phyloP scores from a whole-genome alignment of 345 rosid species.

The Salix viminalis region DNA sequence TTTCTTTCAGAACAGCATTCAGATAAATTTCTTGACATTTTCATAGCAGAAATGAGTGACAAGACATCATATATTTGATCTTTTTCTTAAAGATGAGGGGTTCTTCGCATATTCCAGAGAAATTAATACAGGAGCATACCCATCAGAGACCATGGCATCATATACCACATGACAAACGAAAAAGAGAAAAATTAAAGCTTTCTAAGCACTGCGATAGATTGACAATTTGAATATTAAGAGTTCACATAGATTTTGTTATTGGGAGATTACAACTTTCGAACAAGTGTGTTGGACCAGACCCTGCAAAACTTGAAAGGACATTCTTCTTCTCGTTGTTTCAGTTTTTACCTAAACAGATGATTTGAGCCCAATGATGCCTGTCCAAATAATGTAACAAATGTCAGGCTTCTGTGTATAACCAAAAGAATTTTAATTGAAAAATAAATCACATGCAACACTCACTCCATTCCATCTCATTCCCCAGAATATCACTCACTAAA shows the following conservation, averaged over 20 bases:
- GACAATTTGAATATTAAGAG: background rate
- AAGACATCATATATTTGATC: too few relatives aligned
- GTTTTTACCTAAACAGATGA: conserved; percentile 43
- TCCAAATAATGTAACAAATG: conserved; percentile 6
- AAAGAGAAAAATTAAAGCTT: background rate
- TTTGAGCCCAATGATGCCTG: conserved; percentile 87
- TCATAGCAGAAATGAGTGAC: too few relatives aligned
- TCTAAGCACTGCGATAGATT: background rate
- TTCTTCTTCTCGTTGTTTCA: background rate
- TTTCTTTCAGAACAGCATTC: too few relatives aligned
- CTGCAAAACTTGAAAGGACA: background rate
- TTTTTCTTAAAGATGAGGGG: too few relatives aligned
- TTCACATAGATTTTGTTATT: background rate
- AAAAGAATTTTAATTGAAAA: background rate
- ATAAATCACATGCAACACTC: background rate
- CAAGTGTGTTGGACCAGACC: background rate
- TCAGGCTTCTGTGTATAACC: conserved; percentile 1
- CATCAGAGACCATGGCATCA: background rate
- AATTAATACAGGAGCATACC: too few relatives aligned
- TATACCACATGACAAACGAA: background rate
- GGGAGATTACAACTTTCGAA: background rate
- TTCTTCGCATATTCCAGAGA: too few relatives aligned
- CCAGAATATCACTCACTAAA: background rate
- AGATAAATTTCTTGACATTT: too few relatives aligned
- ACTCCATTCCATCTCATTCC: background rate